Percentiles rank a stretch among this genome's conserved stretches.
These are phyloP conservation scores for Claviceps sorghi DNA, from an alignment of 2,329 filamentous ascomycete species.

Conservation along the genomic window DNA sequence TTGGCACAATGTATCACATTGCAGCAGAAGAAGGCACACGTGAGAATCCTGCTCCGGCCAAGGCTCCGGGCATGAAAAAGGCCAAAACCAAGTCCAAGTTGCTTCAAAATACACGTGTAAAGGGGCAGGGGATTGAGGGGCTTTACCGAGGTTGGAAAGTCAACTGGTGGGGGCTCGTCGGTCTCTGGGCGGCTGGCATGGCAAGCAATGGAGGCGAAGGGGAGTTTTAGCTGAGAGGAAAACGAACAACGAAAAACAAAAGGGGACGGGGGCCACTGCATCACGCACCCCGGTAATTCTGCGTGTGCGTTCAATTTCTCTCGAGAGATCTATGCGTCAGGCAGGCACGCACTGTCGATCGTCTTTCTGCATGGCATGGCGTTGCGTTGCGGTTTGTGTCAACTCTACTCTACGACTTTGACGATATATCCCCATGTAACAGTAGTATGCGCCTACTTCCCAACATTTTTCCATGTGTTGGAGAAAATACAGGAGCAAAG, in stretches of 20 bases:
- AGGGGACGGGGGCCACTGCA: not conserved
- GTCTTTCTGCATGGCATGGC: constrained; percentile 5
- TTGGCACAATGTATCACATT: constrained; percentile 86
- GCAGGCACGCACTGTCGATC: not conserved
- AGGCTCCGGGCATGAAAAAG: constrained; percentile 17
- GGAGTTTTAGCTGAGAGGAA: constrained; percentile 31
- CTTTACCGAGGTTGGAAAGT: constrained; percentile 64
- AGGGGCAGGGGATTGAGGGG: constrained; percentile 54
- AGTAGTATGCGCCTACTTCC: constrained; percentile 8
- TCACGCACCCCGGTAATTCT: too few relatives aligned
- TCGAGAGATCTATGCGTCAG: not conserved
- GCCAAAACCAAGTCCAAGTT: constrained; percentile 18
- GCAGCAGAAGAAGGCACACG: constrained; percentile 65
- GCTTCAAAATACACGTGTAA: constrained; percentile 25
- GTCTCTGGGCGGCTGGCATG: constrained; percentile 56
- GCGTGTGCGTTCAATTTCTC: too few relatives aligned
- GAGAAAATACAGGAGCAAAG: not conserved
- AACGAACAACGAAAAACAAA: not conserved
- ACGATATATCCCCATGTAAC: constrained; percentile 25
- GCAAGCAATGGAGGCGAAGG: constrained; percentile 47
- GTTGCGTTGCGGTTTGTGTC: not conserved
- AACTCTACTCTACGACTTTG: constrained; percentile 5
- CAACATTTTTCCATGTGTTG: not conserved
- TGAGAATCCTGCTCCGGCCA: constrained; percentile 21
- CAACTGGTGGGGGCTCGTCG: constrained; percentile 62